A percentile compares a stretch with the other conserved stretches of the same genome.
Evolutionary conservation across 768 basidiomycete species (phyloP).

Genomic region (Auricularia sp.): DNA sequence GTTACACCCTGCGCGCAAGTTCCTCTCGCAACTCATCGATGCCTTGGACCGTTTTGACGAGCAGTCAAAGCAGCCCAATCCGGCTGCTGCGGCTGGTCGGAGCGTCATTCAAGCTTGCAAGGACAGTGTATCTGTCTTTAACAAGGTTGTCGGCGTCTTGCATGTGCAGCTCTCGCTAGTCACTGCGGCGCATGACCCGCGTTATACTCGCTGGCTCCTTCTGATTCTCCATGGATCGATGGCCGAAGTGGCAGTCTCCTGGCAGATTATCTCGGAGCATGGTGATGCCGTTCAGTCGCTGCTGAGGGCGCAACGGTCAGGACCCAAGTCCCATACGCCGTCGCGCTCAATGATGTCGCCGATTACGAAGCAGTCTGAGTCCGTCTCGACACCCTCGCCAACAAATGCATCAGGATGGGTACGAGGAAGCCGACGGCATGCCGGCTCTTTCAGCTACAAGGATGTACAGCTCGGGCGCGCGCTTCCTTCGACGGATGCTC

Average conservation of each 20-base stretch:
- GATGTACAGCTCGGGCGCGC: constrained; percentile 84
- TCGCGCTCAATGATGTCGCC: constrained; percentile 19
- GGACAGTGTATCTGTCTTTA: constrained; percentile 74
- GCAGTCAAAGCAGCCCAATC: constrained; percentile 55
- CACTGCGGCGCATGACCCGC: constrained; percentile 64
- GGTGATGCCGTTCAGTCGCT: constrained; percentile 60
- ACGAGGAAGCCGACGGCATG: constrained; percentile 67
- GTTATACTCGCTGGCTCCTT: constrained; percentile 79
- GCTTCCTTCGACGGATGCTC: constrained; percentile 53
- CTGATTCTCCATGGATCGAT: constrained; percentile 82
- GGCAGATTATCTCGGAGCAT: constrained; percentile 68
- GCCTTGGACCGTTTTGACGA: constrained; percentile 88
- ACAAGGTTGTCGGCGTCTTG: constrained; percentile 80
- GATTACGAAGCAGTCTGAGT: constrained; percentile 17
- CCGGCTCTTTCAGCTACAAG: constrained; percentile 89
- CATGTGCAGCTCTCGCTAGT: constrained; percentile 72
- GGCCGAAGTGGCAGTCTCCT: constrained; percentile 79
- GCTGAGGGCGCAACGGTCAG: constrained; percentile 37
- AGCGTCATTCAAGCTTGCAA: constrained; percentile 73
- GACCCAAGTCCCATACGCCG: constrained; percentile 22
- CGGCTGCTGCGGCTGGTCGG: constrained; percentile 64
- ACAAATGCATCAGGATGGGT: constrained; percentile 27
- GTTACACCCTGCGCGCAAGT: constrained; percentile 71
- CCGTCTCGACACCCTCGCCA: constrained; percentile 14
- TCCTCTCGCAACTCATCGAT: constrained; percentile 76